Evolutionary conservation across 768 basidiomycete genomes (phyloP).

Genomic region (Agrocybe praecox): DNA sequence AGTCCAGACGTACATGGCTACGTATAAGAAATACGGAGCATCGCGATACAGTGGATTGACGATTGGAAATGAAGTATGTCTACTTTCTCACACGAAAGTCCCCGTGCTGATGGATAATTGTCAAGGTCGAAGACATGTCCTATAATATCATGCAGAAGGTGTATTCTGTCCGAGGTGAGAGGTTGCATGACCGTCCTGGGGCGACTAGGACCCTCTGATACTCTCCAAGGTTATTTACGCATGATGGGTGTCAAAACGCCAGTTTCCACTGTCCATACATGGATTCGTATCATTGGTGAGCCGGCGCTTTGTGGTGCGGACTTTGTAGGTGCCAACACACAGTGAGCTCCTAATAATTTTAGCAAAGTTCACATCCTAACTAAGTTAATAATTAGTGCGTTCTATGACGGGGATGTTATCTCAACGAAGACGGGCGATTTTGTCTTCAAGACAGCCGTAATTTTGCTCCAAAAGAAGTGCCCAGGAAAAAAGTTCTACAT

Average conservation of each 20-base stretch:
- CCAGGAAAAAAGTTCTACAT: constrained; percentile 35
- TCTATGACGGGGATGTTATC: constrained; percentile 32
- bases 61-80: constrained; percentile 38
- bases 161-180: constrained; percentile 33
- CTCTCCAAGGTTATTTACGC: constrained; percentile 28
- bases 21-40: constrained; percentile 32
- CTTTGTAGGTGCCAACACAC: constrained; percentile 42
- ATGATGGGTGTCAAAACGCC: constrained; percentile 34
- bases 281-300: constrained; percentile 34
- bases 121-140: constrained; percentile 29
- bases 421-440: constrained; percentile 35
- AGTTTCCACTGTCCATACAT: constrained; percentile 40
- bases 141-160: constrained; percentile 38
- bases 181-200: background rate
- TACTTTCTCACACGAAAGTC: background rate
- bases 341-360: constrained; percentile 22
- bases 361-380: background rate
- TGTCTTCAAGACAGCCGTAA: constrained; percentile 35
- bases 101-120: background rate
- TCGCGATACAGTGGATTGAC: constrained; percentile 35
- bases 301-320: constrained; percentile 35
- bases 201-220: background rate
- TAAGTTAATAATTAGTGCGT: constrained; percentile 27
- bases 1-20: constrained; percentile 34
- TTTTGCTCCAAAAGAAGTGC: constrained; percentile 32